Conservation (phyloP, 78 protist species). For the Mastigamoeba balamuthi region DNA sequence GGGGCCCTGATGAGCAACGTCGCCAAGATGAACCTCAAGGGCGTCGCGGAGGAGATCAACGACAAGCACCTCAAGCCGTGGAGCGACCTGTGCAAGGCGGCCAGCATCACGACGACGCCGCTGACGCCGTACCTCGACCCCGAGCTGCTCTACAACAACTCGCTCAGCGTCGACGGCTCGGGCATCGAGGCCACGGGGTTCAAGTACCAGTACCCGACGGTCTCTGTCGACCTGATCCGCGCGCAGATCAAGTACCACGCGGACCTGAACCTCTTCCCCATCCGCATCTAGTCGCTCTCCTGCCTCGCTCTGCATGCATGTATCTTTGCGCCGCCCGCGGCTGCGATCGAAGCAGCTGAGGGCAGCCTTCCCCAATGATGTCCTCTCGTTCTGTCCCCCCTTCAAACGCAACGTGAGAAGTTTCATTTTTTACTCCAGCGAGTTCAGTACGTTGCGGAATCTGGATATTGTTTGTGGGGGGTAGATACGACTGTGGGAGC, state of each 20-base stretch:
- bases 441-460: too few relatives aligned
- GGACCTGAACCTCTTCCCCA: not conserved
- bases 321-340: too few relatives aligned
- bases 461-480: too few relatives aligned
- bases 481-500: too few relatives aligned
- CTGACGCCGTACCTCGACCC: constrained; percentile 85
- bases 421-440: too few relatives aligned
- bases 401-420: too few relatives aligned
- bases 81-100: constrained; percentile 69
- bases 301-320: too few relatives aligned
- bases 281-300: too few relatives aligned
- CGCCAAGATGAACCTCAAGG: constrained; percentile 53
- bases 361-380: too few relatives aligned
- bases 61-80: constrained; percentile 88
- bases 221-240: not conserved
- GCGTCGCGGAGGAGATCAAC: constrained; percentile 58
- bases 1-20: constrained; percentile 44
- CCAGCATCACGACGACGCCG: constrained; percentile 62
- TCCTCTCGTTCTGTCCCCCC: too few relatives aligned
- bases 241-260: not conserved
- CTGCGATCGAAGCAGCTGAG: too few relatives aligned
- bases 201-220: constrained; percentile 57
- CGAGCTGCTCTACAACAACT: constrained; percentile 76
- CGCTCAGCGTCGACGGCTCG: constrained; percentile 71
- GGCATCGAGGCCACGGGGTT: constrained; percentile 71